Evolutionary conservation across 108 stramenopile genomes (phyloP).

Genomic region (Nitzschia sp.): DNA sequence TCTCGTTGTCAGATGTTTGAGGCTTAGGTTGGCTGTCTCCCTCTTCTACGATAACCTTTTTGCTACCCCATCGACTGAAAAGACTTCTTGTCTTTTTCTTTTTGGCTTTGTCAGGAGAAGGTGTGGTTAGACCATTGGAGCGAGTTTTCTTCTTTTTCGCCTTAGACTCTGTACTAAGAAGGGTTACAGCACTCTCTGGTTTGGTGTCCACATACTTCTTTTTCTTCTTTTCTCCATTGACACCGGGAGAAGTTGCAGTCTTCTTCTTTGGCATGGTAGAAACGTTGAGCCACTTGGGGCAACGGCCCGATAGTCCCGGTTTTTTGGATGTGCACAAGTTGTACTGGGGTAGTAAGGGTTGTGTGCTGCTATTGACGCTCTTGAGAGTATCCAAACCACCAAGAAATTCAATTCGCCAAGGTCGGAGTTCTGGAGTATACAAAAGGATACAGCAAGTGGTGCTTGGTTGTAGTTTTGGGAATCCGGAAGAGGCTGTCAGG

Average conservation of each 20-base stretch:
- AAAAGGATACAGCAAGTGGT: too few relatives aligned
- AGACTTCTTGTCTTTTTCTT: slow-evolving; percentile 1
- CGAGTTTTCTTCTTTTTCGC: slow-evolving; percentile 11
- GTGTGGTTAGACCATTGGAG: not conserved
- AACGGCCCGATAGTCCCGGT: too few relatives aligned
- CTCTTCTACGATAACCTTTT: not conserved
- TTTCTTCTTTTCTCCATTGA: slow-evolving; percentile 18
- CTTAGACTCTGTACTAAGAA: slow-evolving; percentile 13
- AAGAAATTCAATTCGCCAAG: too few relatives aligned
- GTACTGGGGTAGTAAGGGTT: too few relatives aligned
- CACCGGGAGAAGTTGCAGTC: not conserved
- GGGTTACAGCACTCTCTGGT: slow-evolving; percentile 9
- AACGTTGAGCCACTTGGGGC: not conserved
- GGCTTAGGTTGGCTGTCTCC: not conserved
- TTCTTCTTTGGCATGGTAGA: slow-evolving; percentile 16
- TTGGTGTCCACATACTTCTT: slow-evolving; percentile 1
- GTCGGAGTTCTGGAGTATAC: too few relatives aligned
- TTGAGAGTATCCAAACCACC: too few relatives aligned
- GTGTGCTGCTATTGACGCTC: too few relatives aligned
- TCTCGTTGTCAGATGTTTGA: not conserved
- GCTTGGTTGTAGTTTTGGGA: too few relatives aligned
- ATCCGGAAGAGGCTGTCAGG: too few relatives aligned
- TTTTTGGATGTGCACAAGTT: too few relatives aligned
- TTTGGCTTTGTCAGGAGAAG: slow-evolving; percentile 5
- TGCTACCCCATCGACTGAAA: slow-evolving; percentile 1